Percentiles rank a stretch among this genome's conserved stretches.
Evolutionary conservation across 1,284 basidiomycete genomes (phyloP).

Genomic region (Ustilago vetiveriae): DNA sequence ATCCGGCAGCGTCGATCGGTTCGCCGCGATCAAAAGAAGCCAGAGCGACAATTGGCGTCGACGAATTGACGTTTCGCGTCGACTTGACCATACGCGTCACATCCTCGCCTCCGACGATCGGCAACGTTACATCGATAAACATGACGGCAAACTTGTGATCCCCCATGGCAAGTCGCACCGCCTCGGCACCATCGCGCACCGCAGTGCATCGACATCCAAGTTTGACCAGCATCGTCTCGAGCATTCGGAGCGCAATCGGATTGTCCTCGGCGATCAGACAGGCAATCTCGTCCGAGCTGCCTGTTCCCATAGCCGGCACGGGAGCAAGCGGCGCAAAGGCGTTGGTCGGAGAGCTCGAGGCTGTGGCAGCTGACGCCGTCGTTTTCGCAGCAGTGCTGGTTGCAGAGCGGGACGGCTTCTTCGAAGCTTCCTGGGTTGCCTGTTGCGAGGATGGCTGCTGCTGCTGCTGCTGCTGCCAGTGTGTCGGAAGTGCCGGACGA

Average conservation of each 20-base stretch:
- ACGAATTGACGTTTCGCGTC: slow-evolving; percentile 88
- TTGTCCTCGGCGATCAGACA: slow-evolving; percentile 97
- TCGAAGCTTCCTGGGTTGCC: slow-evolving; percentile 8
- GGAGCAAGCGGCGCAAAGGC: slow-evolving; percentile 9
- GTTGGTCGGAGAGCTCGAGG: slow-evolving; percentile 30
- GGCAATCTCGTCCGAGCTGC: slow-evolving; percentile 73
- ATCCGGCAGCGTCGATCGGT: slow-evolving; percentile 53
- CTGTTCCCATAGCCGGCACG: slow-evolving; percentile 7
- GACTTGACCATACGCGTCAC: slow-evolving; percentile 92
- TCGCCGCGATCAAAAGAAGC: slow-evolving; percentile 65
- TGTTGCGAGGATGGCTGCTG: slow-evolving; percentile 12
- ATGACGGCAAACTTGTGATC: slow-evolving; percentile 81
- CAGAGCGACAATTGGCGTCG: slow-evolving; percentile 89
- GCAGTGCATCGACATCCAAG: slow-evolving; percentile 93
- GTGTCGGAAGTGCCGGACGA: slow-evolving; percentile 35
- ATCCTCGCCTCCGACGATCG: slow-evolving; percentile 89
- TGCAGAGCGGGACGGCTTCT: slow-evolving; percentile 11
- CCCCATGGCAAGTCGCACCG: slow-evolving; percentile 94
- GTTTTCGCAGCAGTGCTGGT: slow-evolving; percentile 3
- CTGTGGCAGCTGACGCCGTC: slow-evolving; percentile 13
- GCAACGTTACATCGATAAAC: slow-evolving; percentile 89
- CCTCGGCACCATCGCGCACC: slow-evolving; percentile 93
- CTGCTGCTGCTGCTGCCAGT: slow-evolving; percentile 40
- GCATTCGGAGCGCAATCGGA: slow-evolving; percentile 73
- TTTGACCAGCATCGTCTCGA: slow-evolving; percentile 89